A percentile compares a stretch with the other conserved stretches of the same genome.
phyloP scores from a whole-genome alignment of 495 filamentous ascomycete genomes.

The Sporormia fimetaria region DNA sequence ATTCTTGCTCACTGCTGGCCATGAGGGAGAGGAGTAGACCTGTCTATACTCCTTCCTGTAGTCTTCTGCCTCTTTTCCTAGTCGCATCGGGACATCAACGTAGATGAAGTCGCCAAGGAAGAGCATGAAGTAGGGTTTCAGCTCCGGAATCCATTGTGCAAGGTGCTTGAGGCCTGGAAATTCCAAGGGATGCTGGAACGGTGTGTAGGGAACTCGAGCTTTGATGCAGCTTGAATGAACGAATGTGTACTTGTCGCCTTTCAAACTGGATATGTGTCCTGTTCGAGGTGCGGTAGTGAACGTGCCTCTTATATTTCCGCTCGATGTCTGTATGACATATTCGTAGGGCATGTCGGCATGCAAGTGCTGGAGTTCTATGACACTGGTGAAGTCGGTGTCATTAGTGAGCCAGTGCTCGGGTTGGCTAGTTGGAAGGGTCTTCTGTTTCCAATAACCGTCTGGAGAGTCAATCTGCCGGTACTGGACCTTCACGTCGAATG shows the following conservation, averaged over 20 bases:
- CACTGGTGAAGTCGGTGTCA: conserved; percentile 69
- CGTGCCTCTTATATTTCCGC: conserved; percentile 60
- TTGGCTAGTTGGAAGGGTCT: conserved; percentile 38
- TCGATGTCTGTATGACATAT: conserved; percentile 57
- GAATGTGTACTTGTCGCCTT: conserved; percentile 63
- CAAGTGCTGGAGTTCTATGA: conserved; percentile 46
- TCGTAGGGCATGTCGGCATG: conserved; percentile 57
- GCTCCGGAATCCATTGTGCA: conserved; percentile 47
- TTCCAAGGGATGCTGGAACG: conserved; percentile 65
- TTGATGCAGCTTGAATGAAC: conserved; percentile 87
- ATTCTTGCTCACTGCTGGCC: conserved; percentile 53
- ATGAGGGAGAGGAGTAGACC: conserved; percentile 86
- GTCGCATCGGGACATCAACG: conserved; percentile 74
- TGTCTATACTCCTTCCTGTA: conserved; percentile 89
- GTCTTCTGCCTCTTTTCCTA: conserved; percentile 56
- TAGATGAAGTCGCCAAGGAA: conserved; percentile 99
- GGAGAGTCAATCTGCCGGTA: conserved; percentile 38
- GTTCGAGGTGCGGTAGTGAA: conserved; percentile 60
- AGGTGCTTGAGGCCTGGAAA: conserved; percentile 66
- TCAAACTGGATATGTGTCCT: conserved; percentile 41
- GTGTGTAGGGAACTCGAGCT: conserved; percentile 76
- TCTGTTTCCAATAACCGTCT: conserved; percentile 29
- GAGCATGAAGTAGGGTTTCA: conserved; percentile 79
- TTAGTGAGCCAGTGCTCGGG: conserved; percentile 51
- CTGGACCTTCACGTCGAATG: conserved; percentile 53